A percentile compares a stretch with the other conserved stretches of the same genome.
Evolutionary conservation across 2,329 filamentous ascomycete genomes (phyloP).

Genomic region (Diaporthe ilicicola): DNA sequence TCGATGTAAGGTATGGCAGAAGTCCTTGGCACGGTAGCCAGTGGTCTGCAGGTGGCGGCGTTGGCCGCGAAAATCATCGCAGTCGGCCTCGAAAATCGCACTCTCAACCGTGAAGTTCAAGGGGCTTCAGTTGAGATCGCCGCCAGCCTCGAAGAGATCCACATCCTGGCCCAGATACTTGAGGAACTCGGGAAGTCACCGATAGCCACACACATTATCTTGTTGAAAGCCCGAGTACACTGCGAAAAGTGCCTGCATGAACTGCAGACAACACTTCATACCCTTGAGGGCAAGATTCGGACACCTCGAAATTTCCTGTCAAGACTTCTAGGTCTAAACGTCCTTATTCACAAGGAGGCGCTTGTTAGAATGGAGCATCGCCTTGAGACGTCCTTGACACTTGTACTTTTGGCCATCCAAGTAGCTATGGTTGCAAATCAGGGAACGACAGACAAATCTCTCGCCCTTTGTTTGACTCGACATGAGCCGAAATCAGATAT

Average conservation of each 20-base stretch:
- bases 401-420: background rate
- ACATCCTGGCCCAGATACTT: background rate
- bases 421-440: background rate
- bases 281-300: background rate
- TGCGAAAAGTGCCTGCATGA: background rate
- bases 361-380: background rate
- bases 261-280: background rate
- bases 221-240: background rate
- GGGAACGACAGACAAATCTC: background rate
- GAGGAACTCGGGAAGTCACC: background rate
- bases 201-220: background rate
- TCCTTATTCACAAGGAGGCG: background rate
- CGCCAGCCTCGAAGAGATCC: background rate
- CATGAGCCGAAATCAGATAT: background rate
- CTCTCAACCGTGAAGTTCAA: background rate
- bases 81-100: background rate
- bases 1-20: background rate
- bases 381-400: background rate
- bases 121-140: background rate
- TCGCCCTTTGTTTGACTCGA: background rate
- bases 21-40: background rate
- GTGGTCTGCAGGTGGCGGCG: background rate
- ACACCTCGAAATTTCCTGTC: background rate
- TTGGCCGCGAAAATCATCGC: background rate
- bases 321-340: background rate